Percentiles rank a stretch among this genome's conserved stretches.
phyloP scores from a whole-genome alignment of 352 stramenopile species.

The Phytophthora brassicae region DNA sequence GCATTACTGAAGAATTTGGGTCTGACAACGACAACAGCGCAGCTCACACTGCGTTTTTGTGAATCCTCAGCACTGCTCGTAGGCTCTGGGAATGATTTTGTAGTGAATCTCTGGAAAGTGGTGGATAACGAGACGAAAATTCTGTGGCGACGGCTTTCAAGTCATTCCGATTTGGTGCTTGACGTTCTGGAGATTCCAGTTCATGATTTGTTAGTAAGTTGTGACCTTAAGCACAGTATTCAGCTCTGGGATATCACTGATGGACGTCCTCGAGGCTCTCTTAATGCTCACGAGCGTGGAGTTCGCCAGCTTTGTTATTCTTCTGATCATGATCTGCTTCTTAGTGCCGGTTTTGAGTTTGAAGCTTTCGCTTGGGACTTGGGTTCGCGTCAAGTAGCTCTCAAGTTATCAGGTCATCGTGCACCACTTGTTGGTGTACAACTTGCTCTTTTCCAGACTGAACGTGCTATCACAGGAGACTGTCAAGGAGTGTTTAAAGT shows the following conservation, averaged over 20 bases:
- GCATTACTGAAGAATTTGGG: slow-evolving; percentile 48
- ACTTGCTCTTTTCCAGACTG: slow-evolving; percentile 69
- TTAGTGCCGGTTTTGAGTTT: slow-evolving; percentile 86
- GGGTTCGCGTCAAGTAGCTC: slow-evolving; percentile 66
- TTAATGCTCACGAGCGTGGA: slow-evolving; percentile 63
- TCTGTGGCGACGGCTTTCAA: slow-evolving; percentile 52
- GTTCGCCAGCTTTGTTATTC: slow-evolving; percentile 84
- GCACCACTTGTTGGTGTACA: slow-evolving; percentile 76
- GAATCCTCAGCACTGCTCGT: slow-evolving; percentile 52
- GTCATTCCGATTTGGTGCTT: slow-evolving; percentile 62
- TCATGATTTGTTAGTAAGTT: slow-evolving; percentile 78
- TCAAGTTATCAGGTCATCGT: slow-evolving; percentile 69
- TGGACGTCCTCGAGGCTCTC: slow-evolving; percentile 51
- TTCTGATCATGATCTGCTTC: slow-evolving; percentile 64
- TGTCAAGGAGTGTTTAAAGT: slow-evolving; percentile 74
- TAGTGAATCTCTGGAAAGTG: slow-evolving; percentile 76
- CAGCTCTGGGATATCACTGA: slow-evolving; percentile 84
- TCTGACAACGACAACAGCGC: slow-evolving; percentile 63
- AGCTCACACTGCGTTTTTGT: slow-evolving; percentile 68
- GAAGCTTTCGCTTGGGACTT: slow-evolving; percentile 85
- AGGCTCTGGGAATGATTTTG: slow-evolving; percentile 66
- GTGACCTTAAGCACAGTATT: slow-evolving; percentile 69
- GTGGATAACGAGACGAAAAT: slow-evolving; percentile 55
- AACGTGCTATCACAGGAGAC: slow-evolving; percentile 82
- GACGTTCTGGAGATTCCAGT: slow-evolving; percentile 70